Evolutionary conservation across 1,139 yeast species (phyloP).

Genomic region (Meyerozyma elateridarum): DNA sequence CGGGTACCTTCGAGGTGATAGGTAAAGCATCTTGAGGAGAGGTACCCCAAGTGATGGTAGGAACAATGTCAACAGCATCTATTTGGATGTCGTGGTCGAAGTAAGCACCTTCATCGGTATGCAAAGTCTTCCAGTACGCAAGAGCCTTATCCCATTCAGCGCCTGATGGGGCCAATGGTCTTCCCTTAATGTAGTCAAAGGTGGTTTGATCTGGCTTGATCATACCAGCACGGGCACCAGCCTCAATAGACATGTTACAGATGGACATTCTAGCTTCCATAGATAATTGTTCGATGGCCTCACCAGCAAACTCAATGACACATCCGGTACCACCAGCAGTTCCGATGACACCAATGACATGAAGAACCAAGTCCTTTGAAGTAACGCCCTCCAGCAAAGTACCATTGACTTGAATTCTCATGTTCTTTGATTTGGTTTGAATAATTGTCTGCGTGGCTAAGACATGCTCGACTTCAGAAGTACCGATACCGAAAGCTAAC

Average conservation of each 20-base stretch:
- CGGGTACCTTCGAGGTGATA: slow-evolving; percentile 84
- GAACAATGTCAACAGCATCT: slow-evolving; percentile 79
- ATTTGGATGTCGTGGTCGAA: slow-evolving; percentile 83
- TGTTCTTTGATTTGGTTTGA: slow-evolving; percentile 91
- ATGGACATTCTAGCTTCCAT: slow-evolving; percentile 99
- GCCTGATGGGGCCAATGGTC: slow-evolving; percentile 93
- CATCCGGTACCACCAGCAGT: slow-evolving; percentile 99
- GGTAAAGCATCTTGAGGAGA: slow-evolving; percentile 99
- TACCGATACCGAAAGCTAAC: slow-evolving; percentile 98
- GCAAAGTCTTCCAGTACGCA: slow-evolving; percentile 81
- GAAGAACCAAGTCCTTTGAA: slow-evolving; percentile 89
- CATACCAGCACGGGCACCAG: slow-evolving; percentile 99
- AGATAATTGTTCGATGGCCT: slow-evolving; percentile 80
- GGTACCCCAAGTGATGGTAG: slow-evolving; percentile 99
- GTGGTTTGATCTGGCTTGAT: slow-evolving; percentile 91
- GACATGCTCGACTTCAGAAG: slow-evolving; percentile 98
- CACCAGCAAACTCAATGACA: slow-evolving; percentile 95
- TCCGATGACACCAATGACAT: slow-evolving; percentile 93
- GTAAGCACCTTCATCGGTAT: slow-evolving; percentile 82
- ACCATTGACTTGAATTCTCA: slow-evolving; percentile 85
- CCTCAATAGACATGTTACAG: slow-evolving; percentile 98
- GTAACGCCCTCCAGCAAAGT: slow-evolving; percentile 83
- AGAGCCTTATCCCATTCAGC: slow-evolving; percentile 94
- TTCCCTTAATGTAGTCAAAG: slow-evolving; percentile 80
- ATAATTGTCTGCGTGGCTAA: slow-evolving; percentile 94